Evolutionary conservation across 2,329 filamentous ascomycete species (phyloP).

Genomic region (Pseudogymnoascus sp.): DNA sequence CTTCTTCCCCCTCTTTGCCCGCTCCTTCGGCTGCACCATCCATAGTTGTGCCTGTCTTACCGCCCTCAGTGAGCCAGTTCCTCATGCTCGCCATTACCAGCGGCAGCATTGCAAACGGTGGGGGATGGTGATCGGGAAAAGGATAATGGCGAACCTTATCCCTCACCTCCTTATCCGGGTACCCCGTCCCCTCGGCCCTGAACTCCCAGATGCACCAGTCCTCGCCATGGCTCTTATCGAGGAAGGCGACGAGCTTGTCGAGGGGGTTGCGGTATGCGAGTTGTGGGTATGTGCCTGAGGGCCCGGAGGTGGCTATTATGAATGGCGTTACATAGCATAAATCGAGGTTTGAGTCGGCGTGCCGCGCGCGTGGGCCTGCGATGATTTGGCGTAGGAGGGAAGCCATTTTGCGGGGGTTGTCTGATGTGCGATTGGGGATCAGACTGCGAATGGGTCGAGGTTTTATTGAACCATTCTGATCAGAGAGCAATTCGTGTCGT

Average conservation of each 20-base stretch:
- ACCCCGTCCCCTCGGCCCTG: conserved; percentile 89
- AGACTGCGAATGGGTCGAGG: not conserved
- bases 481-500: not conserved
- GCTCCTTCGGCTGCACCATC: conserved; percentile 11
- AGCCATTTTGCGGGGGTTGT: conserved; percentile 40
- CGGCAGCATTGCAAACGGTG: conserved; percentile 82
- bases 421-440: not conserved
- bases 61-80: conserved; percentile 63
- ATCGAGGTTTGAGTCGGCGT: conserved; percentile 82
- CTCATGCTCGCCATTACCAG: conserved; percentile 88
- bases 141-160: conserved; percentile 82
- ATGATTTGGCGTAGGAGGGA: conserved; percentile 85
- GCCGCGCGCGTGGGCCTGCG: conserved; percentile 73
- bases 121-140: conserved; percentile 95
- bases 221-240: conserved; percentile 73
- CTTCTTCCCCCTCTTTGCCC: conserved; percentile 16
- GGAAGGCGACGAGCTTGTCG: conserved; percentile 75
- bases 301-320: conserved; percentile 69
- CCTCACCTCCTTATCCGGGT: conserved; percentile 85
- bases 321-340: conserved; percentile 91
- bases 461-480: not conserved
- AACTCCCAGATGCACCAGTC: conserved; percentile 98
- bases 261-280: conserved; percentile 91
- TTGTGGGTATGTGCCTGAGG: conserved; percentile 80
- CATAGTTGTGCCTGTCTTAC: conserved; percentile 3